A percentile compares a stretch with the other conserved stretches of the same genome.
Evolutionary conservation across 2,329 filamentous ascomycete species (phyloP).

Genomic region (Myriangium duriaei): DNA sequence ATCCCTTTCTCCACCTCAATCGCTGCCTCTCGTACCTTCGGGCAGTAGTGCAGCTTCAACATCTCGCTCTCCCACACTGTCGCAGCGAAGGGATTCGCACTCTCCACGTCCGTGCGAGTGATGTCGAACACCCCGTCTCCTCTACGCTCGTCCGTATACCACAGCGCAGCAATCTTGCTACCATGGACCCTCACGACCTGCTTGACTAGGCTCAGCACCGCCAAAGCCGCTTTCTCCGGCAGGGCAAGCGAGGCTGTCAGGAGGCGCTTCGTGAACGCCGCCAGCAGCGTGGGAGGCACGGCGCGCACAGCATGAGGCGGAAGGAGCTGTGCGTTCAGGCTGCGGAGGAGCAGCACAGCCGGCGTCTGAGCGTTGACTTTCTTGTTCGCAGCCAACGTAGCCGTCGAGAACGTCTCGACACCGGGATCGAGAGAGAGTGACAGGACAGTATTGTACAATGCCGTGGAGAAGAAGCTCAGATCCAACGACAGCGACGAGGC

Average conservation of each 20-base stretch:
- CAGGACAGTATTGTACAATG: slow-evolving; percentile 79
- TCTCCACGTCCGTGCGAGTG: slow-evolving; percentile 60
- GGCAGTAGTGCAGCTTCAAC: slow-evolving; percentile 72
- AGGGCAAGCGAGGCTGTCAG: slow-evolving; percentile 71
- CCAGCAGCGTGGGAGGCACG: slow-evolving; percentile 71
- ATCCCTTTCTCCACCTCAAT: slow-evolving; percentile 10
- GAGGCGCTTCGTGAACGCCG: slow-evolving; percentile 85
- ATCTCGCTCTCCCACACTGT: slow-evolving; percentile 93
- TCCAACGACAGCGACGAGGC: slow-evolving; percentile 74
- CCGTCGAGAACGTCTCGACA: slow-evolving; percentile 47
- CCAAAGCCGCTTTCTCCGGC: slow-evolving; percentile 78
- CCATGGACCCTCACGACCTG: slow-evolving; percentile 72
- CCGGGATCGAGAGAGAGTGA: slow-evolving; percentile 69
- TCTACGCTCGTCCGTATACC: slow-evolving; percentile 87
- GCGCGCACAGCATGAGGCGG: slow-evolving; percentile 61
- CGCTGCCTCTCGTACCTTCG: slow-evolving; percentile 59
- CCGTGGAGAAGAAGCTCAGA: slow-evolving; percentile 85
- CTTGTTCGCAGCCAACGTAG: not conserved
- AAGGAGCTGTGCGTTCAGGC: slow-evolving; percentile 68
- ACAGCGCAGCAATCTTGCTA: slow-evolving; percentile 70
- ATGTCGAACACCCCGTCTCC: slow-evolving; percentile 81
- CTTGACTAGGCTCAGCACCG: slow-evolving; percentile 63
- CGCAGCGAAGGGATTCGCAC: slow-evolving; percentile 77
- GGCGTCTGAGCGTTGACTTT: slow-evolving; percentile 93
- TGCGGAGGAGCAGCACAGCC: slow-evolving; percentile 80